Base-by-base conservation (phyloP, 495 filamentous ascomycete species). In the Aspergillus asperescens region DNA sequence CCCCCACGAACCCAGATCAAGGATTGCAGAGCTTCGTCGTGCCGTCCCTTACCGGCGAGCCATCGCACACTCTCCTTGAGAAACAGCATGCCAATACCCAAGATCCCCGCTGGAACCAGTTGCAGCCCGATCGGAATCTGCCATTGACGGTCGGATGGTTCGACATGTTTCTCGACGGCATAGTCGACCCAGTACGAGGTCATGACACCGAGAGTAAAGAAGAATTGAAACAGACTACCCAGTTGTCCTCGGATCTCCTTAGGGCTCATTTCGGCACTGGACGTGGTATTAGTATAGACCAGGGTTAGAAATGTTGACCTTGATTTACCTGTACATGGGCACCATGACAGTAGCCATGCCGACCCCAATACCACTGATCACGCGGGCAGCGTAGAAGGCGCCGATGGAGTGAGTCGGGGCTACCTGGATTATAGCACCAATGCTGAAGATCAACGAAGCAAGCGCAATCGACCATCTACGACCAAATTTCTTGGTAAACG, bases 301-400 rank as follows among this genome's bases (percentile, higher is more conserved):
- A 22, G 7, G 15, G 7, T 38, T 3, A 18, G 16, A 15, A 15
- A 16, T 5, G 5, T 2, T 6, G 16, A n/a, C 1, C 3, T 4
- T 8, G 13, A 27, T 13, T n/a, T 25, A 42, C 31, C 65, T 73
- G 52, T 72, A 80, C 60, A 78, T 77, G 7, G 81, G 80, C 0
- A 81, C 75, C 12, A 79, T 72, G 0, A 77, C 74, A 0, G 76
- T 78, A 3, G 74, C 73, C 18, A 64, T 72, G 10, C 80, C 81
- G 18, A 82, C 70, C 6, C 80, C 81, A 10, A 84, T 53, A 20
- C 80, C 80, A 1, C 73, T 68, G n/a, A 83, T 64, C 5, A 81
- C 66, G 32, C 80, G 66, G 4, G 67, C 72, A 6, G 67, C 69
- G 42, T 78, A 77, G 58, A 72, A 77, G 24, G 70, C 70, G 5